Base-by-base conservation (phyloP, 257 asterid genomes). In the Cynanchum wilfordii region DNA sequence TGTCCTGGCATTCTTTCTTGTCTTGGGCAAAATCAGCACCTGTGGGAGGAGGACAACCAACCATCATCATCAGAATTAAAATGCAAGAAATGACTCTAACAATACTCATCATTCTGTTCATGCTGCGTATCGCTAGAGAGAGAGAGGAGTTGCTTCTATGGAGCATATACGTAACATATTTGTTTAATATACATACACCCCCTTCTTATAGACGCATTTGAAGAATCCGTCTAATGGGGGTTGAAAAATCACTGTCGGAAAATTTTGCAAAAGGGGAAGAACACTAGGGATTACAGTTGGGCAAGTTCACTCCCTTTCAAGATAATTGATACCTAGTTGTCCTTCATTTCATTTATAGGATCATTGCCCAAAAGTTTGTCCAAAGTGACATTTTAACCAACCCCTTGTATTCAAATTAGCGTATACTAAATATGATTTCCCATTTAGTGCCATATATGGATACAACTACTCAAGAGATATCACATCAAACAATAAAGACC, bases 21-120 rank as follows among this genome's bases (percentile, higher is more conserved):
- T 85, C 87, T 20, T 80, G 79, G 0, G 77, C 68, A 45, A 84
- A 78, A 70, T 86, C 86, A 17, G 85, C 73, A 42, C 80, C 55
- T 38, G 25, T 73, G 30, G 24, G 8, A 50, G 24, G 8, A 50
- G 76, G 66, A 27, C 47, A 5, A 56, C 59, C 76, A 75, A 68
- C 17, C 77, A 81, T 59, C 69, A 74, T 36, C 29, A 68, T 13
- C 16, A 68, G 3, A 27, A 76, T 62, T 22, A 77, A 40, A 24
- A 71, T 40, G 54, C 58, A 67, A 5, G 66, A 19, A n/a, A 27
- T 6, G 11, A 49, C 47, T 47, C 22, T 59, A 7, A 50, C 4
- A n/a, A 42, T 24, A 8, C 1, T 52, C 75, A 47, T 44, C 36
- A 29, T 54, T 51, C 7, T 22, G 10, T 6, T 49, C 20, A 62